A percentile compares a stretch with the other conserved stretches of the same genome.
phyloP scores from a whole-genome alignment of 2,329 filamentous ascomycete genomes.

The Emergomyces orientalis region DNA sequence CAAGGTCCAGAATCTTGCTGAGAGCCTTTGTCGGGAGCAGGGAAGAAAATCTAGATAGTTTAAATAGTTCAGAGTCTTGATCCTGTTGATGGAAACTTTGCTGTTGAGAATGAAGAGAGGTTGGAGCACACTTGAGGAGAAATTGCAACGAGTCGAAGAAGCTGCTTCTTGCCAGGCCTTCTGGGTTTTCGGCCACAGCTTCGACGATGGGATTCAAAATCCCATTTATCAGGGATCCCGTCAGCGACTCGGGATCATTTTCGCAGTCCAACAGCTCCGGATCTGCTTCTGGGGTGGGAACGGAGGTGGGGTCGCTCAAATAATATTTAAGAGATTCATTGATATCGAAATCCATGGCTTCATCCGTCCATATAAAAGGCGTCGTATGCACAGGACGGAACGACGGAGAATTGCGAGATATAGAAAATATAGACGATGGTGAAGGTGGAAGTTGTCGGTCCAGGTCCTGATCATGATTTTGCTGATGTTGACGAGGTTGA shows the following conservation, averaged over 20 bases:
- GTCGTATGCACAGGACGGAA: conserved; percentile 7
- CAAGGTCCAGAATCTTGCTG: conserved; percentile 85
- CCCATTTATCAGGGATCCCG: conserved; percentile 67
- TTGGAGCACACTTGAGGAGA: conserved; percentile 80
- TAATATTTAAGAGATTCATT: conserved; percentile 95
- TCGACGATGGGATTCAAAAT: conserved; percentile 89
- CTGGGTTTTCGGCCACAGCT: conserved; percentile 81
- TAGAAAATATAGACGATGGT: conserved; percentile 9
- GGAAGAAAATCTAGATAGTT: conserved; percentile 65
- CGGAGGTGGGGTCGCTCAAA: conserved; percentile 78
- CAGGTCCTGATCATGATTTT: conserved; percentile 8
- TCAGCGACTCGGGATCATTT: conserved; percentile 76
- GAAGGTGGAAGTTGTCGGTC: conserved; percentile 9
- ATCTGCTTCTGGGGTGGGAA: conserved; percentile 80
- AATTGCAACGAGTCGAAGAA: conserved; percentile 92
- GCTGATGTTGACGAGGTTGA: conserved; percentile 17
- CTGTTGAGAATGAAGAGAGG: conserved; percentile 34
- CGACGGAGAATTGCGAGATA: conserved; percentile 11
- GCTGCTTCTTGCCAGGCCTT: conserved; percentile 68
- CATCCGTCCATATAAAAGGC: conserved; percentile 48
- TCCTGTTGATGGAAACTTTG: conserved; percentile 28
- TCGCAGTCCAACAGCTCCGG: conserved; percentile 80
- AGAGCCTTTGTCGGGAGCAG: conserved; percentile 71
- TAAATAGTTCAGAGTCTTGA: conserved; percentile 54
- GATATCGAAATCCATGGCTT: conserved; percentile 74